Evolutionary conservation across 2,329 filamentous ascomycete genomes (phyloP), one percentile per base, ranked within the genome.

Genomic region (Meredithiella fracta): DNA sequence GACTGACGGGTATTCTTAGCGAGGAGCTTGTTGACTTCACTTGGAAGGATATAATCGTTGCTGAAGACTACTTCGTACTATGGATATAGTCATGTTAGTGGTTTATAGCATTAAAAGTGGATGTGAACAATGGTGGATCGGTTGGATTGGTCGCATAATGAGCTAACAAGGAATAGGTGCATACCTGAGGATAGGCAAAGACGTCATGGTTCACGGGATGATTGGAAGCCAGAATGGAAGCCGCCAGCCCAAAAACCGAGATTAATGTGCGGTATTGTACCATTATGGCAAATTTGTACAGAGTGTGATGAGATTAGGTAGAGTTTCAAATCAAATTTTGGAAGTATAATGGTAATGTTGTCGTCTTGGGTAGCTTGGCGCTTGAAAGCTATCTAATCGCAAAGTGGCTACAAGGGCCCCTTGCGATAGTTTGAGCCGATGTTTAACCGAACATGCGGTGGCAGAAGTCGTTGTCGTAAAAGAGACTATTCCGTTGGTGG

Each of bases 21-120:
- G 51, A 91, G 70, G 3, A 83, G 73, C 3, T 75, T 70, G 23
- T 79, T 72, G 4, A 86, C 88, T 57, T 87, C 82, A 34, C 76
- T 68, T 62, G 89, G 82, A 29, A 82, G 78, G 50, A 94, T 78
- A 65, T 81, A 86, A 11, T 79, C 73, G 52, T 88, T 78, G 6
- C 83, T 79, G 66, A 91, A 90, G 38, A 83, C 70, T 26, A 96
- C 76, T 65, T 92, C 84, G 65, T 86, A 96, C 83, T 96, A 66
- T 7, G 17, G 2, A 17, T 29, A 49, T 29, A 17, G 15, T 38
- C 40, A 40, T n/a, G 56, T 57, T 51, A 55, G 49, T 53, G 37
- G 11, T 11, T 22, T 25, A 31, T 17, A 5, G 11, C 15, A 29
- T 7, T 34, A 34, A 11, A 11, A 34, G 11, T 23, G 15, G 5